Percentiles rank a stretch among this genome's conserved stretches.
These are phyloP conservation scores for Collybia nuda DNA, from an alignment of 768 basidiomycete species.

Conservation along the genomic window DNA sequence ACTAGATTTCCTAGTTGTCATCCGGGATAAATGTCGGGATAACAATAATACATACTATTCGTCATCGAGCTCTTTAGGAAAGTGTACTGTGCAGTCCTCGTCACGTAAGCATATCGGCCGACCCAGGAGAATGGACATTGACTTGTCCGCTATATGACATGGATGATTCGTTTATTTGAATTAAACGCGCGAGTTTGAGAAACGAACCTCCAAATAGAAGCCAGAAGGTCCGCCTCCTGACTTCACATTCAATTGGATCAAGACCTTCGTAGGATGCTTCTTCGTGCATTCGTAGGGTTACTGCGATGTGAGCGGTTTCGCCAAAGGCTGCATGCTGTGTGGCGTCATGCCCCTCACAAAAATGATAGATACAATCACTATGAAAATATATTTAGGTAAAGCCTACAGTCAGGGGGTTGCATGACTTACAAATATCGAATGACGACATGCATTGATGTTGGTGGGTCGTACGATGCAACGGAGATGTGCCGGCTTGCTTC, in stretches of 20 bases:
- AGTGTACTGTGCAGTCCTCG: conserved; percentile 88
- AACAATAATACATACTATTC: conserved; percentile 66
- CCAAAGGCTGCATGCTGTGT: conserved; percentile 88
- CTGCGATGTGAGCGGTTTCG: conserved; percentile 81
- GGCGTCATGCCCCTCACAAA: conserved; percentile 85
- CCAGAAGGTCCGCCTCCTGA: conserved; percentile 87
- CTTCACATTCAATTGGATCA: conserved; percentile 86
- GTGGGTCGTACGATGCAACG: conserved; percentile 80
- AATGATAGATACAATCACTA: conserved; percentile 84
- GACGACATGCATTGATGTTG: conserved; percentile 80
- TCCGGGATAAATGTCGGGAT: conserved; percentile 28
- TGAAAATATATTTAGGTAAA: conserved; percentile 1
- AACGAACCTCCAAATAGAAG: conserved; percentile 80
- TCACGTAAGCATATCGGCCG: conserved; percentile 85
- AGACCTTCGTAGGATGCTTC: conserved; percentile 80
- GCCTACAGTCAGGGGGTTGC: conserved; percentile 1
- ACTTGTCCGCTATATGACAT: conserved; percentile 71
- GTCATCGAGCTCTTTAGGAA: conserved; percentile 86
- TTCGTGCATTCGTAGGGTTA: conserved; percentile 84
- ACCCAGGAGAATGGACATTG: conserved; percentile 82
- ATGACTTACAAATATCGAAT: conserved; percentile 82
- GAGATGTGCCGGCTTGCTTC: conserved; percentile 83
- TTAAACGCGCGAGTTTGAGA: background rate
- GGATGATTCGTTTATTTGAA: background rate
- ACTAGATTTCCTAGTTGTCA: conserved; percentile 34